Evolutionary conservation across 164 flowering plant species (phyloP), one percentile per base, ranked within the genome.

Genomic region (Magnolia changhungtana): DNA sequence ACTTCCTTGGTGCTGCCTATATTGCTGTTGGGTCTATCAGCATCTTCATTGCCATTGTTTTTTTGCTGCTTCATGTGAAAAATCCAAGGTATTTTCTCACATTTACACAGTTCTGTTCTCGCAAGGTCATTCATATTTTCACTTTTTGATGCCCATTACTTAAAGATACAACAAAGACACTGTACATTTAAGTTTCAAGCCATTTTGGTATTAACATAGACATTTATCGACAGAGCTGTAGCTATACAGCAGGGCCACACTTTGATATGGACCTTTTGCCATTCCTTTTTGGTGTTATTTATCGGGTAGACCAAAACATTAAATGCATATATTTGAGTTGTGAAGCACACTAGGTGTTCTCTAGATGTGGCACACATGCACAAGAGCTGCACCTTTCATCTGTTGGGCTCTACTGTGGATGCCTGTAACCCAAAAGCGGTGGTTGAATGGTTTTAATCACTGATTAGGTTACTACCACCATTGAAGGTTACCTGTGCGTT

Each of bases 1-100:
- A 86, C 75, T 93, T 93, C 78, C 91, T 92, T 76, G 96, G 96
- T 55, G 52, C 83, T n/a, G 87, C 96, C 55, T 90, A 87, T 73
- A 27, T 89, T 76, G 77, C 82, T 71, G 86, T 89, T 78, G 98
- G 98, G 63, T 77, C 84, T 68, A 84, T 77, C 20, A 87, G 81
- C 77, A 78, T 93, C 67, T 69, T 90, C 59, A 23, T 88, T 24
- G 82, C 90, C 67, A 63, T 92, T 29, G 67, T 90, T 78, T 93
- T 93, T 86, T 16, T 84, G 74, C 75, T 91, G 80, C 88, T 93
- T 65, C 96, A 92, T 85, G 71, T 89, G 66, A 88, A 88, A 83
- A 86, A 72, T 72, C 88, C 91, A 55, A 88, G 97, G 92, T 89
- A 83, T 79, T 72, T 20, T 18, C 49, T 31, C 16, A 31, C 27